These are phyloP conservation scores for Globisporangium iwayamae DNA, from an alignment of 352 stramenopile genomes.

Conservation along the genomic window DNA sequence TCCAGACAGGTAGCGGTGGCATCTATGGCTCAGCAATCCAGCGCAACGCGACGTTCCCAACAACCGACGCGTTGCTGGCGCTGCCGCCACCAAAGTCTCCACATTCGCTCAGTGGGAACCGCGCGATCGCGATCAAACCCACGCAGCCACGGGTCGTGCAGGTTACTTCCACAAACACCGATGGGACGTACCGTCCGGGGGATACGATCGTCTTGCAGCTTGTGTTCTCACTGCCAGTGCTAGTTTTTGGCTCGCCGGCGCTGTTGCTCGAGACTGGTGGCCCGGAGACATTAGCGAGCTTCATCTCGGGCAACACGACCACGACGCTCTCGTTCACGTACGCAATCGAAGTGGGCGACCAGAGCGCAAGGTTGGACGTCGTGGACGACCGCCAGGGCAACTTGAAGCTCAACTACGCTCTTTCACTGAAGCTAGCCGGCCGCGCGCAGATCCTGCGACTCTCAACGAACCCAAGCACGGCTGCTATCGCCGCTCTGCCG, in stretches of 20 bases:
- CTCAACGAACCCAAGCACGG: conserved; percentile 41
- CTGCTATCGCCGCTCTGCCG: conserved; percentile 36
- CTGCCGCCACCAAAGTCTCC: conserved; percentile 34
- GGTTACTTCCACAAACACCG: conserved; percentile 29
- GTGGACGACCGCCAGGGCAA: conserved; percentile 43
- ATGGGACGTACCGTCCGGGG: conserved; percentile 56
- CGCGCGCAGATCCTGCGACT: conserved; percentile 44
- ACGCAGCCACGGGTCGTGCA: conserved; percentile 32
- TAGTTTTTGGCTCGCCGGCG: conserved; percentile 47
- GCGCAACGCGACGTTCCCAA: conserved; percentile 44
- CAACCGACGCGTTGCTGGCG: conserved; percentile 33
- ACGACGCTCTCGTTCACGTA: conserved; percentile 52
- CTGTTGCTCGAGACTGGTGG: conserved; percentile 33
- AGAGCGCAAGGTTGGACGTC: conserved; percentile 34
- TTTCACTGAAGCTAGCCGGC: conserved; percentile 30
- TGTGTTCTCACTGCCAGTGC: conserved; percentile 58
- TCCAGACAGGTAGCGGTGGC: conserved; percentile 21
- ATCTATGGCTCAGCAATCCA: conserved; percentile 25
- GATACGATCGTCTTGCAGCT: conserved; percentile 53
- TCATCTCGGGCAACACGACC: conserved; percentile 37
- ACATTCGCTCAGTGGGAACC: conserved; percentile 47
- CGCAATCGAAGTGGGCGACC: conserved; percentile 35
- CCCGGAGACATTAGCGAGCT: conserved; percentile 19
- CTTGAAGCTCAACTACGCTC: conserved; percentile 41
- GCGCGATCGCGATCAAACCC: conserved; percentile 55